Percentiles rank a stretch among this genome's conserved stretches.
Conservation (phyloP, 177 flowering plant genomes). For the Vitis hybrid region DNA sequence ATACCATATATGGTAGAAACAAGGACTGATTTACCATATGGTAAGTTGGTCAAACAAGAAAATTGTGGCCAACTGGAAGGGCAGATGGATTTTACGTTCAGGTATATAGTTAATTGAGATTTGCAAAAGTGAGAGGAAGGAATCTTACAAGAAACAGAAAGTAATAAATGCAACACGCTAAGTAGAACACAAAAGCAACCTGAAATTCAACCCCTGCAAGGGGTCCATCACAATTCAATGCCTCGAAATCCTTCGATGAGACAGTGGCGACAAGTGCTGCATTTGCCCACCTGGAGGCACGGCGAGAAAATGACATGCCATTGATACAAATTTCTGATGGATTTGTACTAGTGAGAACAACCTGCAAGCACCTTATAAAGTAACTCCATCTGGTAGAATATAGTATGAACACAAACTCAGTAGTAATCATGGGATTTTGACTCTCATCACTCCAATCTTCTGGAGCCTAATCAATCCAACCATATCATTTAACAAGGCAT, state of each 20-base stretch:
- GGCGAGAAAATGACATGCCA: constrained; percentile 98
- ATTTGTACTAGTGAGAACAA: constrained; percentile 93
- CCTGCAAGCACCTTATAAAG: constrained; percentile 45
- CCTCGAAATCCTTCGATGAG: constrained; percentile 70
- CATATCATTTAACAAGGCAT: too few relatives aligned
- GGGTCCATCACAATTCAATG: constrained; percentile 63
- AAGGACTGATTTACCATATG: neutral
- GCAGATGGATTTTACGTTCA: too few relatives aligned
- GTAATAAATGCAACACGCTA: neutral
- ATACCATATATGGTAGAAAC: neutral
- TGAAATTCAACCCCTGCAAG: constrained; percentile 95
- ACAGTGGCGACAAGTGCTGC: constrained; percentile 92
- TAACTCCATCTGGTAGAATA: neutral
- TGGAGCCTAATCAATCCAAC: too few relatives aligned
- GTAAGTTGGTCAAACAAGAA: neutral
- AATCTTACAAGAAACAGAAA: neutral
- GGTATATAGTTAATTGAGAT: too few relatives aligned
- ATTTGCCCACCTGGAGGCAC: constrained; percentile 98
- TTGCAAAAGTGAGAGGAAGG: neutral
- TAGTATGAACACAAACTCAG: neutral
- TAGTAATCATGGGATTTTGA: too few relatives aligned
- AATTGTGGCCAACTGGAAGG: neutral
- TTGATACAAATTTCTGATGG: constrained; percentile 92
- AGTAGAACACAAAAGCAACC: constrained; percentile 38
- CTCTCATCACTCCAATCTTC: too few relatives aligned